phyloP scores from a whole-genome alignment of 208 protist species.

The Leishmania major region DNA sequence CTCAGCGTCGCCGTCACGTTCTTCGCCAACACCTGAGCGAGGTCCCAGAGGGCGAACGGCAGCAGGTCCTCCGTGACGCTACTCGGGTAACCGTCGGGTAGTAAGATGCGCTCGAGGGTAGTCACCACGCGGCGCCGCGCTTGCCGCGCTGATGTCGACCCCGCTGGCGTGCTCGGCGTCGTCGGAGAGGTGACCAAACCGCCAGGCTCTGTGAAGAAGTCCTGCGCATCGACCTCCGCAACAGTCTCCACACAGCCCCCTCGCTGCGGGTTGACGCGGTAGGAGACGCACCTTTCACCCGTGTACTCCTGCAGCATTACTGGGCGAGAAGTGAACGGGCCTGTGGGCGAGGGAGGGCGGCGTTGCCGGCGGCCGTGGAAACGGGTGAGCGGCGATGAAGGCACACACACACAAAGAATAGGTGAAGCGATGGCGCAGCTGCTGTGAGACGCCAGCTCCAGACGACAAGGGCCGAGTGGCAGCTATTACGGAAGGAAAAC shows the following conservation, averaged over 20 bases:
- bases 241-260: constrained; percentile 22
- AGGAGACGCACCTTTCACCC: constrained; percentile 20
- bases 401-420: not conserved
- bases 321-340: not conserved
- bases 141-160: not conserved
- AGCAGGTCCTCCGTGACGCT: constrained; percentile 58
- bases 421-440: too few species aligned
- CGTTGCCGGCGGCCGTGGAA: not conserved
- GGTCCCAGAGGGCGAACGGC: constrained; percentile 35
- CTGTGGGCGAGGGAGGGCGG: not conserved
- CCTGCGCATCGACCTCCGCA: constrained; percentile 23
- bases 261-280: constrained; percentile 35
- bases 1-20: constrained; percentile 43
- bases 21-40: constrained; percentile 41
- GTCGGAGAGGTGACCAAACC: not conserved
- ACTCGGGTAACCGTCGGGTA: constrained; percentile 66
- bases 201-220: constrained; percentile 27
- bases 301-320: constrained; percentile 49
- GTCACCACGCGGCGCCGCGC: constrained; percentile 7
- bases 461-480: too few species aligned
- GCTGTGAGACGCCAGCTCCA: too few species aligned
- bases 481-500: too few species aligned
- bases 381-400: not conserved
- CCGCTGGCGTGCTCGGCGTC: not conserved
- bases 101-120: constrained; percentile 37